Evolutionary conservation across 495 filamentous ascomycete species (phyloP), one percentile per base, ranked within the genome.

Genomic region (Talaromyces stipitatus): DNA sequence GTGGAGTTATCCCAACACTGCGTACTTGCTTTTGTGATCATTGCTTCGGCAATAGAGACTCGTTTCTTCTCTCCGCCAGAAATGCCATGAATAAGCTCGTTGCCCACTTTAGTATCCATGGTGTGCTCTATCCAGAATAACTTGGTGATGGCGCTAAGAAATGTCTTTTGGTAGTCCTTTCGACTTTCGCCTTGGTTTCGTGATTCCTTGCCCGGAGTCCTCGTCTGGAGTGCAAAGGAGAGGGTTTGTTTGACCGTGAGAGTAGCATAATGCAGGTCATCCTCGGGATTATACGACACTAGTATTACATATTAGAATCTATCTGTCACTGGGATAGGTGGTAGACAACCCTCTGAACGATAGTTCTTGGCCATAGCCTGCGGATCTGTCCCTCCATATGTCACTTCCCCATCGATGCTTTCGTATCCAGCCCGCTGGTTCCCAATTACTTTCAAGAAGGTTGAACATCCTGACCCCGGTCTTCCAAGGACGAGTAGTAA

Each of bases 91-190:
- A 88, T 76, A 3, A 82, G 73, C 27, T 82, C 81, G 57, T 88
- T 80, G 4, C 87, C 87, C 30, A 91, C 79, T 64, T 81, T 85
- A 0, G 87, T 90, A 27, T 79, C 77, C 55, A 85, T 63, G 0
- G 80, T 82, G 63, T 89, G 85, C 58, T 87, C 83, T 29, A 88
- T 89, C 76, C 87, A 88, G 59, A 95, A 94, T 30, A 91, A 75
- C 60, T 89, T 85, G 33, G 88, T 77, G 36, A 94, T 77, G 1
- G 88, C 84, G 16, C 83, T 72, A 5, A 90, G 76, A 57, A 90
- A 86, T 36, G 85, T 83, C 26, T 77, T 68, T 28, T 82, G 82
- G 60, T 88, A 91, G 46, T 84, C 79, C 45, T 72, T 72, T 12
- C 83, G 73, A 36, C 73, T 77, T 64, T 89, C 83, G 2, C 83